Base-by-base conservation (phyloP, 2,329 filamentous ascomycete genomes). In the Penicillium sclerotiorum region DNA sequence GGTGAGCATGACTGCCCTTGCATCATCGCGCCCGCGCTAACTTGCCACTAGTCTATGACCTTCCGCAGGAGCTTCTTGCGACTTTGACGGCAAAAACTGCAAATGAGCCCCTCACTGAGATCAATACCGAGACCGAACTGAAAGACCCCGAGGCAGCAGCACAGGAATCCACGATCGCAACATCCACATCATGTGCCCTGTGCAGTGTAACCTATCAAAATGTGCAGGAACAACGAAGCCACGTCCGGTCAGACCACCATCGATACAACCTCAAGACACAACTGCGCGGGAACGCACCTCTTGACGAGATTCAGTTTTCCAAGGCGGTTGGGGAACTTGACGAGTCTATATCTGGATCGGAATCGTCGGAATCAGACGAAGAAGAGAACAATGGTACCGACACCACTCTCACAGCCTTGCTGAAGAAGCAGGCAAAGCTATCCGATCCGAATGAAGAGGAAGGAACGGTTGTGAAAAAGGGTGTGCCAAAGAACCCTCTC, bases 261-360 rank as follows among this genome's bases (percentile, higher is more conserved):
- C 83, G 87, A 57, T 99, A 96, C 74, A 99, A 99, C 68, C 74
- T 97, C 53, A 97, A 96, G 73, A 89, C 93, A 67, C 95, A 90
- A 75, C 75, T 96, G 49, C 85, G 90, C 39, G 89, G 89, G 0
- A 79, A 80, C 50, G 80, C 80, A 8, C 73, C 89, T 0, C 87
- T 96, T 1, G 83, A 84, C 1, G 94, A 99, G 65, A 70, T 67
- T 7, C 91, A 96, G 27, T 99, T 99, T 59, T 89, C 94, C 67
- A 89, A 87, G 66, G 79, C 96, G 6, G 80, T 97, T 7, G 90
- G 85, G 28, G 84, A 94, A 51, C 77, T 99, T 27, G 89, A 96
- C 60, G 93, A 99, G 76, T 97, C 94, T 1, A 94, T 95, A 12
- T 96, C 91, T 1, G 83, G 86, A 25, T 81, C 79, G 8, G 87